Base-by-base conservation (phyloP, 2,329 filamentous ascomycete species). In the Tolypocladium endophyticum region DNA sequence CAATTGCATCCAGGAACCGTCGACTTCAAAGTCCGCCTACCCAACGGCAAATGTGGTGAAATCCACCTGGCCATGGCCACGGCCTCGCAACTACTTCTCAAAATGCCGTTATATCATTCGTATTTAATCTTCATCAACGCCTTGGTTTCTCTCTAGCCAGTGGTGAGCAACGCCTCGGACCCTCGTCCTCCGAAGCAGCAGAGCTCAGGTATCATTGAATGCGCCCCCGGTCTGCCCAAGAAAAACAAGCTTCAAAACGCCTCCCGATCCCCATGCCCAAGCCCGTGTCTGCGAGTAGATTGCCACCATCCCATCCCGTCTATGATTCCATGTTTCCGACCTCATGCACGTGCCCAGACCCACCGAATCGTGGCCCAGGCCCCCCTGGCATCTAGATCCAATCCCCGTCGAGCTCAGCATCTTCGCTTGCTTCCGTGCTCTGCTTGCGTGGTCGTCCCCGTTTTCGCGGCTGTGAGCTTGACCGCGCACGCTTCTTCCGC, bases 401-500 rank as follows among this genome's bases (percentile, higher is more conserved):
- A 45, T 73, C 70, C 56, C 68, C 73, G 18, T 76, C 73, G 41
- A 71, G 60, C 33, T 74, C 72, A 20, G 63, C 71, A 7, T 75
- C 73, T 20, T 73, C 71, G 5, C 77, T 75, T 4, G 71, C 68
- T 23, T 75, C 74, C 25, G 66, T 63, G n/a, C 69, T 70, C 57
- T 75, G 75, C 69, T 82, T 83, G 57, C 74, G 73, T n/a, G 81
- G 78, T 23, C 81, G 76, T 11, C 81, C 81, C 35, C 81, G 74
- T 65, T 76, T 76, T 45, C 79, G 74, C 39, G 73, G 72, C 68
- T 79, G 79, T 12, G 81, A 84, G 47, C 71, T 74, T 2, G 83
- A 85, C 50, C 83, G 77, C 55, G 78, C 75, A 57, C 83, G 75
- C 72, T 86, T 86, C 74, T 85, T 86, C 47, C 81, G 77, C 18